Evolutionary conservation across 768 basidiomycete genomes (phyloP).

Genomic region (Pleurotus giganteus): DNA sequence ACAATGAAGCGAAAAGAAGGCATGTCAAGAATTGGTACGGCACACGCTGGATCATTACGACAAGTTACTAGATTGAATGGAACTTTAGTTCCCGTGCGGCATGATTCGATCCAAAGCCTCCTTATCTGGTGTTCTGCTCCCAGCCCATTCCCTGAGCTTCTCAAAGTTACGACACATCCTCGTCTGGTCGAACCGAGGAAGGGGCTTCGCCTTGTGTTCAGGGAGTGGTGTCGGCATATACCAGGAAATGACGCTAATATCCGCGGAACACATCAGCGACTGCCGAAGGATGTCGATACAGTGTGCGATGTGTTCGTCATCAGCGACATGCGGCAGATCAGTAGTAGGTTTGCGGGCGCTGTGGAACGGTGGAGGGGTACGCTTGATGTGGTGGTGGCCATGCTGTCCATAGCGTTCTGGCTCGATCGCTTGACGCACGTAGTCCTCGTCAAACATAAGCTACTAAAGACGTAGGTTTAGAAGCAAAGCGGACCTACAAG

Average conservation of each 20-base stretch:
- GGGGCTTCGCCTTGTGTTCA: not conserved
- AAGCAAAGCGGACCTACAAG: conserved; percentile 14
- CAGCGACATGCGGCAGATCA: conserved; percentile 8
- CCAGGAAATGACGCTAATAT: conserved; percentile 20
- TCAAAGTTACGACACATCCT: conserved; percentile 18
- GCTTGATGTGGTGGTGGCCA: conserved; percentile 2
- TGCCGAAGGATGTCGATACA: conserved; percentile 21
- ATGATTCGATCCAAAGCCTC: conserved; percentile 5
- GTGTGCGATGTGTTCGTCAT: conserved; percentile 16
- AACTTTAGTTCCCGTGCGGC: too few species aligned
- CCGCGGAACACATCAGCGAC: conserved; percentile 19
- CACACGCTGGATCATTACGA: too few species aligned
- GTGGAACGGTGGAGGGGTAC: not conserved
- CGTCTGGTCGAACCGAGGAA: conserved; percentile 6
- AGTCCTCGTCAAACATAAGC: conserved; percentile 13
- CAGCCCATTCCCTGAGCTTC: conserved; percentile 18
- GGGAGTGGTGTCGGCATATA: conserved; percentile 4
- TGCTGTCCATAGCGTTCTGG: conserved; percentile 15
- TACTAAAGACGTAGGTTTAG: not conserved
- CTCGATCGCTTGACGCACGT: conserved; percentile 15
- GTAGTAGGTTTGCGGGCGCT: not conserved
- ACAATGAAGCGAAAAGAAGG: too few species aligned
- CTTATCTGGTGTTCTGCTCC: not conserved
- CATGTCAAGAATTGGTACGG: too few species aligned
- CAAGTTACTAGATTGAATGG: too few species aligned